These are phyloP conservation scores for Cyclotella sp. DNA, from an alignment of 108 stramenopile genomes.

Conservation along the genomic window DNA sequence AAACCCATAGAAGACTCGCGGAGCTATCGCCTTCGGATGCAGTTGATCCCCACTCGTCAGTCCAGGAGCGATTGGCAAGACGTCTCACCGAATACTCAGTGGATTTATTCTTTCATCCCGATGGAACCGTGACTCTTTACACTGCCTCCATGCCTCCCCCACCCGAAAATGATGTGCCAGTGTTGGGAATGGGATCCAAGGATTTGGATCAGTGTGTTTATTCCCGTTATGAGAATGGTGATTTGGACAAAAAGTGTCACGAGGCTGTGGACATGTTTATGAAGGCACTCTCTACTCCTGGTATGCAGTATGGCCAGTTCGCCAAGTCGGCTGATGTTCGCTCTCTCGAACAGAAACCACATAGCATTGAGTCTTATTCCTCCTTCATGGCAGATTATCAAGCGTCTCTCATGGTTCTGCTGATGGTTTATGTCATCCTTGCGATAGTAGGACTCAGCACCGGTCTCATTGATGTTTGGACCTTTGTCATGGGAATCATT, in stretches of 20 bases:
- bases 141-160: not conserved
- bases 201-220: constrained; percentile 28
- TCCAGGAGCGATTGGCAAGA: constrained; percentile 41
- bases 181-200: constrained; percentile 16
- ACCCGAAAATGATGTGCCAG: not conserved
- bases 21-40: not conserved
- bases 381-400: not conserved
- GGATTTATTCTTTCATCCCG: constrained; percentile 36
- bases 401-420: not conserved
- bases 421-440: constrained; percentile 1
- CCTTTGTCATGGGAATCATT: not conserved
- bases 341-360: not conserved
- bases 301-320: not conserved
- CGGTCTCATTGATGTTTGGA: constrained; percentile 6
- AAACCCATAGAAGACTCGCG: constrained; percentile 22
- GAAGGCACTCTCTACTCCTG: not conserved
- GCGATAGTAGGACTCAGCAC: constrained; percentile 1
- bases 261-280: constrained; percentile 18
- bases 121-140: constrained; percentile 28
- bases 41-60: constrained; percentile 22
- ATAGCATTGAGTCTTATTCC: not conserved
- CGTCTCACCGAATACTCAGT: constrained; percentile 44
- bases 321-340: not conserved
- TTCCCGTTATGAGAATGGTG: constrained; percentile 27
- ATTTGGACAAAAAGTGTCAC: constrained; percentile 9